Base-by-base conservation (phyloP, 2,329 filamentous ascomycete species). In the Parastagonospora avenae region DNA sequence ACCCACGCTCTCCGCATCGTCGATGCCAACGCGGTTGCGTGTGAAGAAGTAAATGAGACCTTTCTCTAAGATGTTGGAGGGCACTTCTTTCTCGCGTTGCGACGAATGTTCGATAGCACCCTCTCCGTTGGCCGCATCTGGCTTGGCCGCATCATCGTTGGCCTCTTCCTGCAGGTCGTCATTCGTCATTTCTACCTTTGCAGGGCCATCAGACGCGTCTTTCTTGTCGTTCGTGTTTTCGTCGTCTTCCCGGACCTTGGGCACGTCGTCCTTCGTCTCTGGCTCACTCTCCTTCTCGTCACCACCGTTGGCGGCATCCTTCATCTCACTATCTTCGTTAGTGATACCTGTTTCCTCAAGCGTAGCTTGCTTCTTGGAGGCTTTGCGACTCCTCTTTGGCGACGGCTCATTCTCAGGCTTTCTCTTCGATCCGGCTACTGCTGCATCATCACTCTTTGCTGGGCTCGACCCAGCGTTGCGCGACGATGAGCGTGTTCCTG, bases 1-100 rank as follows among this genome's bases (percentile, higher is more conserved):
- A 35, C 82, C 75, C 1, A 93, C 79, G 39, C 82, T 80, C 14
- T 87, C 81, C 0, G 91, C 87, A 6, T 90, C 81, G 4, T 91
- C 84, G 24, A 90, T 81, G 43, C 85, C 84, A 32, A 96, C 90
- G 10, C 91, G 86, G 7, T 86, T 85, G 14, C 92, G 87, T 64
- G 89, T 88, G 78, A 96, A 95, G 80, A 96, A 96, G 79, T 96
- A 96, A 60, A 96, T 86, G 62, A 94, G 83, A 3, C 92, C 92
- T 66, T 94, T 96, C 67, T 97, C 92, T 2, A 95, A 80, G 19
- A 96, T 85, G 52, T 79, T 86, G 5, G 82, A 83, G 1, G 85
- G 79, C 33, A 82, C 72, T 2, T 77, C 73, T 38, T 80, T 72
- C 61, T 80, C 79, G 36, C 82, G 79, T 43, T 80, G 68, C 14